phyloP scores from a whole-genome alignment of 1,139 yeast species.

The Arxiozyma slooffiae region DNA sequence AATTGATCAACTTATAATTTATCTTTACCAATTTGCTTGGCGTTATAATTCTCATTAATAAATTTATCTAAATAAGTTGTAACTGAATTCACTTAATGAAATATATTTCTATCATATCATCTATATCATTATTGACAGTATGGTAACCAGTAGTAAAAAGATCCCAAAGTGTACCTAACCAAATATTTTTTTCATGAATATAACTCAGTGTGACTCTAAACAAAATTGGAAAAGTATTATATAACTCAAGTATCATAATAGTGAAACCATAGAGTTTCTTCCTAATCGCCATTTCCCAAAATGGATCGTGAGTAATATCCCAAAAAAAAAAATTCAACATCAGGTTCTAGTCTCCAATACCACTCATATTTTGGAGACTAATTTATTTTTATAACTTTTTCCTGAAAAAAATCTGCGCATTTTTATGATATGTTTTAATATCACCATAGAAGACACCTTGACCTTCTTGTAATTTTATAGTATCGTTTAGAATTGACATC shows the following conservation, averaged over 20 bases:
- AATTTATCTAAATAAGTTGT: conserved; percentile 41
- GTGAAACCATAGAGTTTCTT: conserved; percentile 79
- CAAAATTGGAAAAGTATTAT: conserved; percentile 70
- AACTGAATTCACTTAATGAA: not conserved
- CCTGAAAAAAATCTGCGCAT: conserved; percentile 74
- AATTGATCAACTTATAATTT: conserved; percentile 27
- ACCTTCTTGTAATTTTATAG: conserved; percentile 60
- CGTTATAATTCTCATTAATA: conserved; percentile 21
- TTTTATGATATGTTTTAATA: conserved; percentile 57
- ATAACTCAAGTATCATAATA: conserved; percentile 61
- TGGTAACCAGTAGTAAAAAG: conserved; percentile 37
- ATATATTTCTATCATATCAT: conserved; percentile 5
- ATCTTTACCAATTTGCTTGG: conserved; percentile 21
- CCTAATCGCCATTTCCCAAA: conserved; percentile 59
- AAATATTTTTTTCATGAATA: conserved; percentile 39
- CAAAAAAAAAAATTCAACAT: conserved; percentile 81
- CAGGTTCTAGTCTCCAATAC: conserved; percentile 95
- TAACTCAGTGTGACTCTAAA: conserved; percentile 63
- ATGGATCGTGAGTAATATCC: conserved; percentile 86
- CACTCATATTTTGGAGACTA: conserved; percentile 61
- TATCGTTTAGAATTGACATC: conserved; percentile 33
- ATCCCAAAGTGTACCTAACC: conserved; percentile 50
- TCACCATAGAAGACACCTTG: conserved; percentile 73
- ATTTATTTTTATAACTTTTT: conserved; percentile 61
- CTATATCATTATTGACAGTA: conserved; percentile 17